Evolutionary conservation across 1,284 basidiomycete species (phyloP), one percentile per base, ranked within the genome.

Genomic region (Peniophora sp.): DNA sequence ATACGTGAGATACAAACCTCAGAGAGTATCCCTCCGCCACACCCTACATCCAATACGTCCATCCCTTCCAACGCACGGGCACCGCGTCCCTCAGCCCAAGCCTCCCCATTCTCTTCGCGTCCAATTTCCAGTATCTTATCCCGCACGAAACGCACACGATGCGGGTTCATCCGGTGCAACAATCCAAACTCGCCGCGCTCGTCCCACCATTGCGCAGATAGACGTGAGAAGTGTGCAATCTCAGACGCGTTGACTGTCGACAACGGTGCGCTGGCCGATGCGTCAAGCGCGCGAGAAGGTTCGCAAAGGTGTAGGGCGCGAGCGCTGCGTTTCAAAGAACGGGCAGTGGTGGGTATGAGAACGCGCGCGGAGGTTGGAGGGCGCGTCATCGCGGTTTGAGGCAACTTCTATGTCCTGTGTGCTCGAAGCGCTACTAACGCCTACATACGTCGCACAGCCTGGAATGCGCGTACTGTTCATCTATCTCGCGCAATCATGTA

Each of bases 121-220:
- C 68, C 67, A 24, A 73, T 66, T 57, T 87, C 80, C 32, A 77
- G 63, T 20, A 93, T 64, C 66, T 96, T 96, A 55, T 93, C 80
- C 23, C 85, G 78, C 18, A 99, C 76, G 64, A 94, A 98, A 51
- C 84, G 80, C 59, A 95, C 80, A 34, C 97, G 77, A 11, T 87
- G 78, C 0, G 93, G 92, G 68, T 99, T 99, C 96, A 99, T 98
- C 60, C 83, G 82, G 66, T 99, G 97, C 32, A 99, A 71, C 36
- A 96, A 73, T 2, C 75, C 79, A 62, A 97, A 97, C 66, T 98
- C 95, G 58, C 96, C 95, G 24, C 76, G 76, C 63, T 97, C 92
- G 66, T 97, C 85, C 97, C 97, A 99, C 97, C 97, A 99, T 62
- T 89, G 78, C 22, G 89, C 85, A 0, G 93, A 93, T 1, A 99